Evolutionary conservation across 441 rosid species (phyloP).

Genomic region (Theobroma grandiflorum): DNA sequence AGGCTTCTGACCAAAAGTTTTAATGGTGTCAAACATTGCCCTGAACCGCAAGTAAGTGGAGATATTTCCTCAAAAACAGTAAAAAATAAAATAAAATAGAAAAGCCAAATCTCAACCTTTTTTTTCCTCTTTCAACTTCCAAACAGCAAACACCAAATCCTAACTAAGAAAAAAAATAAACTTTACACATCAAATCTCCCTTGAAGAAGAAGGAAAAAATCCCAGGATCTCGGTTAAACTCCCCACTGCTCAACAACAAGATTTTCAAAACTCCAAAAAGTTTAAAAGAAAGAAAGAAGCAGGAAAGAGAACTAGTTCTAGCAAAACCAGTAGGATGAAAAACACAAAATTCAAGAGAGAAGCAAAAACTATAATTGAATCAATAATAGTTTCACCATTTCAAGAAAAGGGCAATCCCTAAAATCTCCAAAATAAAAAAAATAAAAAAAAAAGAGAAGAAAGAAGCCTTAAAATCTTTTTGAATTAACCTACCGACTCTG

Average conservation of each 20-base stretch:
- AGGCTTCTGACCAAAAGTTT: not conserved
- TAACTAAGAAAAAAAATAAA: not conserved
- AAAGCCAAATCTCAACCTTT: not conserved
- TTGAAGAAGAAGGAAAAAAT: not conserved
- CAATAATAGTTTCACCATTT: conserved; percentile 23
- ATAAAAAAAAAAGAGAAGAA: too few species aligned
- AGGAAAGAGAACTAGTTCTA: not conserved
- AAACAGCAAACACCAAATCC: conserved; percentile 17
- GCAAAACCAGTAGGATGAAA: not conserved
- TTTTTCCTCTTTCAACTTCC: not conserved
- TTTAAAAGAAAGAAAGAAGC: not conserved
- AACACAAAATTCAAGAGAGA: not conserved
- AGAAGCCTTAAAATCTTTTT: not conserved
- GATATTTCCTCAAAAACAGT: not conserved
- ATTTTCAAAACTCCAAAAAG: not conserved
- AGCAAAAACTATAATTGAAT: conserved; percentile 31
- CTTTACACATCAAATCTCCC: conserved; percentile 12
- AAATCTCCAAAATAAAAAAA: conserved; percentile 26
- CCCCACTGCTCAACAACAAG: not conserved
- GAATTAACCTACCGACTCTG: conserved; percentile 49
- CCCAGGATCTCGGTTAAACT: not conserved
- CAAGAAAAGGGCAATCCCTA: conserved; percentile 35
- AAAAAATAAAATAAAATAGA: not conserved
- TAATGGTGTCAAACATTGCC: conserved; percentile 13
- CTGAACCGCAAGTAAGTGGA: not conserved